Conservation (phyloP, 495 filamentous ascomycete species). For the Penicillium arizonense region DNA sequence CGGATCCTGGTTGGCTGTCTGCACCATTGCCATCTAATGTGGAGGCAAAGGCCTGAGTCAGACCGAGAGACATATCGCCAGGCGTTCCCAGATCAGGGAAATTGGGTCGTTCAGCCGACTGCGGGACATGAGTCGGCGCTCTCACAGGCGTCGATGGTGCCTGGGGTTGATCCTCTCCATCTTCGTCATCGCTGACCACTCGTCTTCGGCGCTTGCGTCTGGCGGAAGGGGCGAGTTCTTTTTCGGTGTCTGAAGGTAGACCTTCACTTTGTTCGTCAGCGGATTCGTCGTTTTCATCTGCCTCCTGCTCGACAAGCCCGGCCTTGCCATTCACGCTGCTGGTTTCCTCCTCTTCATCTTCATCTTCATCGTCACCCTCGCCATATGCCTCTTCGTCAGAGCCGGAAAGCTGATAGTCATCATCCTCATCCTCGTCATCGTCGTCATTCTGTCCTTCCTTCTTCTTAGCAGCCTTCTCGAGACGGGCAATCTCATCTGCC, state of each 20-base stretch:
- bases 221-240: conserved; percentile 13
- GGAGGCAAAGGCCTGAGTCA: conserved; percentile 91
- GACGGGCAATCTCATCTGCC: conserved; percentile 72
- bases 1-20: conserved; percentile 34
- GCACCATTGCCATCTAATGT: conserved; percentile 70
- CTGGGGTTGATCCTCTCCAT: conserved; percentile 43
- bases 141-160: conserved; percentile 35
- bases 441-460: conserved; percentile 54
- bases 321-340: conserved; percentile 36
- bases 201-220: conserved; percentile 39
- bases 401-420: conserved; percentile 53
- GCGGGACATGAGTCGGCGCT: conserved; percentile 20
- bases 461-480: conserved; percentile 69
- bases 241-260: conserved; percentile 24
- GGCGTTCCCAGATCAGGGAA: conserved; percentile 57
- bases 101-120: conserved; percentile 35
- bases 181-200: conserved; percentile 53
- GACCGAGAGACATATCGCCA: conserved; percentile 60
- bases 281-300: conserved; percentile 36
- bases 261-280: conserved; percentile 29
- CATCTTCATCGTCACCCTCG: conserved; percentile 30
- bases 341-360: conserved; percentile 37
- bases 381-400: conserved; percentile 49
- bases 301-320: conserved; percentile 39
- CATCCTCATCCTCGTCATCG: conserved; percentile 61